Evolutionary conservation across 495 filamentous ascomycete genomes (phyloP), one percentile per base, ranked within the genome.

Genomic region (Parachaetomium inaequale): DNA sequence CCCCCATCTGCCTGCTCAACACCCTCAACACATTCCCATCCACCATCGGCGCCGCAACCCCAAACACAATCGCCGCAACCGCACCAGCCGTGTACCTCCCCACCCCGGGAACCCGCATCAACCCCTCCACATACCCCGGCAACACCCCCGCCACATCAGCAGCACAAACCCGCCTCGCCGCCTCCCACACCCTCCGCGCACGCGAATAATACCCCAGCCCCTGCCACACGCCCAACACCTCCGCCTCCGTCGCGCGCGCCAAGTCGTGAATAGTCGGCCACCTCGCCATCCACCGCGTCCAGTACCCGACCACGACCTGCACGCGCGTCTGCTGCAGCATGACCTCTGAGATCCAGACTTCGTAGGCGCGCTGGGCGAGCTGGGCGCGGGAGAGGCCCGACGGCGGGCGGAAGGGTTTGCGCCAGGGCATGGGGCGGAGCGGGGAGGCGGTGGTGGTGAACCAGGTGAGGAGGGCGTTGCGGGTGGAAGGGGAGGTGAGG

Each of bases 251-350:
- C 0, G 78, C 78, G 0, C 47, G 62, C 0, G 78, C 78, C 3
- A 81, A 65, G 7, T 71, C 71, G 0, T 67, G 61, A 2, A 80
- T 68, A 0, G 74, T 73, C 0, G 78, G 79, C 69, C 75, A 80
- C 32, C 63, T 47, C n/a, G 59, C 66, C 68, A 78, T 77, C 79
- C 79, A 81, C 2, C 69, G 64, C n/a, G 65, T 73, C 74, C 76
- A 81, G 62, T 80, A 80, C 28, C 70, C 68, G 4, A 78, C 68
- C 7, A 78, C 79, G 14, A 65, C 64, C 7, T 73, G 68, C n/a
- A 79, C 79, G 56, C 79, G 79, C 7, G 79, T 81, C 67, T 81
- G 79, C 68, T 81, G 79, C 25, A 81, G 67, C 79, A 81, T 81
- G 56, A 77, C 70, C 58, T 81, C 79, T 67, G 77, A 79, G 63